Base-by-base conservation (phyloP, 2,329 filamentous ascomycete genomes). In the Zasmidium citrigriseum region DNA sequence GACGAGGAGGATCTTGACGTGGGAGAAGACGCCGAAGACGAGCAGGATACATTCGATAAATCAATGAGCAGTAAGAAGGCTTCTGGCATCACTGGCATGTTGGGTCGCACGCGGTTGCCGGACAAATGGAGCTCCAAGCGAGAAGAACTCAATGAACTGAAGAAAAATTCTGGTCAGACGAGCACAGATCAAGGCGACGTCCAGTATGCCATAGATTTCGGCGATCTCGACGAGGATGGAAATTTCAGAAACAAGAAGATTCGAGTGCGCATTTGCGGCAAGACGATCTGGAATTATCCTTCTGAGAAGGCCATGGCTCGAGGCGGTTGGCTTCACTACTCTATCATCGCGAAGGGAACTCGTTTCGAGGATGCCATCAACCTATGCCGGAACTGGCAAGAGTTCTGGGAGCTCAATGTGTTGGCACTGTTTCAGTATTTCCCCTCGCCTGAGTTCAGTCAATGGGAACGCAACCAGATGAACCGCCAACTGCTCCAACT, bases 241-340 rank as follows among this genome's bases (percentile, higher is more conserved):
- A 61, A 71, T 24, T 72, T 72, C 50, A 58, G 67, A 27, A 68
- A 65, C 48, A 73, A 71, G 56, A 78, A 74, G 55, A 77, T 78
- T 60, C 75, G 75, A 52, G 75, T 82, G 55, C 78, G 73, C 52
- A 70, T 82, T 10, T 82, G 78, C 53, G 79, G 80, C 11, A 76
- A 73, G 46, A 76, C 72, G 53, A 82, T 82, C 63, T 82, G 79
- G 72, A 81, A 82, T 67, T 81, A 82, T 62, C 78, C 79, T 9
- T 79, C 75, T 56, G 74, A 80, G 60, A 76, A 73, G 38, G 75
- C 78, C 2, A 77, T 82, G 72, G 76, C 71, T 48, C 72, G 79
- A 54, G 75, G 77, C 24, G 79, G 80, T 3, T 82, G 80, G 80
- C 70, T 80, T 21, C 80, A 82, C 27, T 82, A 82, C 64, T 80